A percentile compares a stretch with the other conserved stretches of the same genome.
Conservation (phyloP, 176 grass and related monocot genomes). For the Ensete glaucum region DNA sequence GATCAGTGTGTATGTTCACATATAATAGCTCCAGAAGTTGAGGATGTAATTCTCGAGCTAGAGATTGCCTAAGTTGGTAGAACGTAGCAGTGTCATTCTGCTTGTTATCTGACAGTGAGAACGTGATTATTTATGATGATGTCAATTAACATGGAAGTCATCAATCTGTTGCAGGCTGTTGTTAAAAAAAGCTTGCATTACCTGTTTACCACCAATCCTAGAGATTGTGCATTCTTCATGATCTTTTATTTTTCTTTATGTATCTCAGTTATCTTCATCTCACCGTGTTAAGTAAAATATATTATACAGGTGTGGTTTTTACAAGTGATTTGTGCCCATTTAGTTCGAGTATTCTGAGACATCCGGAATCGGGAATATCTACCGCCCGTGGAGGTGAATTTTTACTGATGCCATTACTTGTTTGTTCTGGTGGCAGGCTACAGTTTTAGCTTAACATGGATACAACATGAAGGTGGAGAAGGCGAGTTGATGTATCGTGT, state of each 20-base stretch:
- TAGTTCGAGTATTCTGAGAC: background rate
- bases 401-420: background rate
- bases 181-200: too few relatives aligned
- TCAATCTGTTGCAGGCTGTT: too few relatives aligned
- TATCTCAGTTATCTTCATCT: background rate
- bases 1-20: too few relatives aligned
- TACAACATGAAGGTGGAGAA: constrained; percentile 20
- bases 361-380: background rate
- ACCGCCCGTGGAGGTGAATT: background rate
- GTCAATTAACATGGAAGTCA: too few relatives aligned
- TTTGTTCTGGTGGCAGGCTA: constrained; percentile 48
- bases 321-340: background rate
- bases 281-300: too few relatives aligned
- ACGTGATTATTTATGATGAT: too few relatives aligned
- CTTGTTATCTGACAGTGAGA: too few relatives aligned
- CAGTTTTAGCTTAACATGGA: constrained; percentile 55
- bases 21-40: too few relatives aligned
- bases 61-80: too few relatives aligned
- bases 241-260: background rate
- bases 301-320: background rate
- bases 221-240: background rate
- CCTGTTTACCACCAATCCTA: too few relatives aligned
- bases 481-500: constrained; percentile 43
- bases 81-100: too few relatives aligned
- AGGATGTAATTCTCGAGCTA: too few relatives aligned